A percentile compares a stretch with the other conserved stretches of the same genome.
Evolutionary conservation across 805 yeast genomes (phyloP).

Genomic region (Gaillardinia entomophila): DNA sequence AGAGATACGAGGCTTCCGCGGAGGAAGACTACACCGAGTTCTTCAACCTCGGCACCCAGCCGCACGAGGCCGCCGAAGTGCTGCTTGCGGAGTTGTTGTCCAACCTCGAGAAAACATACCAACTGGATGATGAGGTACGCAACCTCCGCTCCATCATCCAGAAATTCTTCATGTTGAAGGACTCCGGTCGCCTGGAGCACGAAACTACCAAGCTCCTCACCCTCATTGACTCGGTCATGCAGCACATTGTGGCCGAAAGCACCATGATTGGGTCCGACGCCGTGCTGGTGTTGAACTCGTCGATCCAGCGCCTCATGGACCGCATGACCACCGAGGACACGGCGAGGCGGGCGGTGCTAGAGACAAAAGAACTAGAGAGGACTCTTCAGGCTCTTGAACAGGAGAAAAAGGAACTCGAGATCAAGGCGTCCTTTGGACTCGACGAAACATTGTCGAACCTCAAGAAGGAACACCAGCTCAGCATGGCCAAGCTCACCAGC

Average conservation of each 20-base stretch:
- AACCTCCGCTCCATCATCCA: slow-evolving; percentile 18
- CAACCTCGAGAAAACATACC: slow-evolving; percentile 7
- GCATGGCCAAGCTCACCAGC: slow-evolving; percentile 15
- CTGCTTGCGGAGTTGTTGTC: slow-evolving; percentile 9
- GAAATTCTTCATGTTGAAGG: slow-evolving; percentile 20
- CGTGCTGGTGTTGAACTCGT: slow-evolving; percentile 20
- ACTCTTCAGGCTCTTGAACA: slow-evolving; percentile 14
- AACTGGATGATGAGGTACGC: slow-evolving; percentile 3
- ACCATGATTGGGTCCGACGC: slow-evolving; percentile 16
- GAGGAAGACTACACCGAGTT: slow-evolving; percentile 33
- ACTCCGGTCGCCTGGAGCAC: slow-evolving; percentile 13
- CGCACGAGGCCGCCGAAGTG: slow-evolving; percentile 3
- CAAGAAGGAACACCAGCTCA: slow-evolving; percentile 13
- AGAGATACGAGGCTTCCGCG: slow-evolving; percentile 31
- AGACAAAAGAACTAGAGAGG: slow-evolving; percentile 18
- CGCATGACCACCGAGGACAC: slow-evolving; percentile 28
- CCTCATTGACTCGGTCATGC: slow-evolving; percentile 26
- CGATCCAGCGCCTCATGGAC: slow-evolving; percentile 29
- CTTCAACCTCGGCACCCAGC: slow-evolving; percentile 5
- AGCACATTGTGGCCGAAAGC: slow-evolving; percentile 23
- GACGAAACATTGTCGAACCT: slow-evolving; percentile 16
- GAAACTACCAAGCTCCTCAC: slow-evolving; percentile 20
- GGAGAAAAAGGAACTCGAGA: slow-evolving; percentile 15
- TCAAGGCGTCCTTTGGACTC: slow-evolving; percentile 15
- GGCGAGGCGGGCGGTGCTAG: slow-evolving; percentile 28